A percentile compares a stretch with the other conserved stretches of the same genome.
Conservation (phyloP, 495 filamentous ascomycete genomes). For the Xanthoparmelia taractica region DNA sequence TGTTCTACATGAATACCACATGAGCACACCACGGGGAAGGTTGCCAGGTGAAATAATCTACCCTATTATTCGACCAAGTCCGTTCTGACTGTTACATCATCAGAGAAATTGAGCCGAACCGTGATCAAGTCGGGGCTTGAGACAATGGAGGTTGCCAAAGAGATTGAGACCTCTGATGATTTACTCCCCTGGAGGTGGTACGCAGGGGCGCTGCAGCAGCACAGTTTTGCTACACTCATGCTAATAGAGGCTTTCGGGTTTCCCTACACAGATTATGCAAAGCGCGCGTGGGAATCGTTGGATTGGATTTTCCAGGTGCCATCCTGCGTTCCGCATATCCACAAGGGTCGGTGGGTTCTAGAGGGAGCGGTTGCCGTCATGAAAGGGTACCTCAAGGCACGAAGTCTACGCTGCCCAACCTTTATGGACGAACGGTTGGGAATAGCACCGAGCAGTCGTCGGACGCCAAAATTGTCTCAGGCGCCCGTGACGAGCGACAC, state of each 20-base stretch:
- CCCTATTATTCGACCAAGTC: neutral
- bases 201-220: slow-evolving; percentile 40
- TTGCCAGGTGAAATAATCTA: slow-evolving; percentile 27
- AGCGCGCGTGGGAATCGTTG: slow-evolving; percentile 60
- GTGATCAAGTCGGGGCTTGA: slow-evolving; percentile 30
- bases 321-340: slow-evolving; percentile 32
- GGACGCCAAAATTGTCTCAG: neutral
- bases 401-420: neutral
- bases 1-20: slow-evolving; percentile 57
- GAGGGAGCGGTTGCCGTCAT: slow-evolving; percentile 27
- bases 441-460: neutral
- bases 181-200: slow-evolving; percentile 39
- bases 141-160: slow-evolving; percentile 30
- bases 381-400: neutral
- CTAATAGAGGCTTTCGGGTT: slow-evolving; percentile 47
- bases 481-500: neutral
- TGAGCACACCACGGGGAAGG: slow-evolving; percentile 42
- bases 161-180: slow-evolving; percentile 29
- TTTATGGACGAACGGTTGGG: neutral
- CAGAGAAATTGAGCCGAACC: slow-evolving; percentile 30
- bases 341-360: slow-evolving; percentile 38
- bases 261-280: slow-evolving; percentile 47
- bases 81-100: neutral
- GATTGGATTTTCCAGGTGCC: slow-evolving; percentile 64
- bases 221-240: slow-evolving; percentile 40